Conservation (phyloP, 768 basidiomycete genomes). For the Lactarius psammicola region DNA sequence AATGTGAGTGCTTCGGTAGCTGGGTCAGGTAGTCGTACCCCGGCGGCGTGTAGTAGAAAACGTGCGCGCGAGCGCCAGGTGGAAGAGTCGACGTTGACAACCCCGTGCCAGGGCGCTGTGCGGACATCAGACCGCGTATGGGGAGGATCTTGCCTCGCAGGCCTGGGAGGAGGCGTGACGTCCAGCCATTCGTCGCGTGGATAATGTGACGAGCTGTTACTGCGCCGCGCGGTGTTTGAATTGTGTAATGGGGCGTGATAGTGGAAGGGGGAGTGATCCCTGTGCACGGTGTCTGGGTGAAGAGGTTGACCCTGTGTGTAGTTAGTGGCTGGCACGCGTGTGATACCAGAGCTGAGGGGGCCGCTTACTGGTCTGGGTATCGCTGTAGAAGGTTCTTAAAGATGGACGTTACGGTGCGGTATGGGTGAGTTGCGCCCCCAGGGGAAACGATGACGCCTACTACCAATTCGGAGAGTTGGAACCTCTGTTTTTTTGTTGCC, state of each 20-base stretch:
- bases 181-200: constrained; percentile 86
- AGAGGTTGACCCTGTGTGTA: constrained; percentile 53
- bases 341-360: not conserved
- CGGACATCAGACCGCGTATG: constrained; percentile 58
- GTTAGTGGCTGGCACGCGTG: not conserved
- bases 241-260: constrained; percentile 43
- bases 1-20: constrained; percentile 32
- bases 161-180: constrained; percentile 63
- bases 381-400: constrained; percentile 50
- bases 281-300: constrained; percentile 61
- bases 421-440: constrained; percentile 68
- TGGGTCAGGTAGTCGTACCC: constrained; percentile 72
- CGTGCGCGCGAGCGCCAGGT: constrained; percentile 51
- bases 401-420: constrained; percentile 63
- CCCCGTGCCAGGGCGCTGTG: constrained; percentile 53
- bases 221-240: constrained; percentile 60
- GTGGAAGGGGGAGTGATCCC: constrained; percentile 40
- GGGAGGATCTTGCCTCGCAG: constrained; percentile 65
- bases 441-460: constrained; percentile 52
- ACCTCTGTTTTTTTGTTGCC: constrained; percentile 42
- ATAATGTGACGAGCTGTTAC: constrained; percentile 63
- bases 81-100: constrained; percentile 31
- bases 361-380: constrained; percentile 49
- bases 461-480: constrained; percentile 46
- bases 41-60: constrained; percentile 50